Percentiles rank a stretch among this genome's conserved stretches.
Evolutionary conservation across 1,284 basidiomycete species (phyloP).

Genomic region (Ceratobasidium sp.): DNA sequence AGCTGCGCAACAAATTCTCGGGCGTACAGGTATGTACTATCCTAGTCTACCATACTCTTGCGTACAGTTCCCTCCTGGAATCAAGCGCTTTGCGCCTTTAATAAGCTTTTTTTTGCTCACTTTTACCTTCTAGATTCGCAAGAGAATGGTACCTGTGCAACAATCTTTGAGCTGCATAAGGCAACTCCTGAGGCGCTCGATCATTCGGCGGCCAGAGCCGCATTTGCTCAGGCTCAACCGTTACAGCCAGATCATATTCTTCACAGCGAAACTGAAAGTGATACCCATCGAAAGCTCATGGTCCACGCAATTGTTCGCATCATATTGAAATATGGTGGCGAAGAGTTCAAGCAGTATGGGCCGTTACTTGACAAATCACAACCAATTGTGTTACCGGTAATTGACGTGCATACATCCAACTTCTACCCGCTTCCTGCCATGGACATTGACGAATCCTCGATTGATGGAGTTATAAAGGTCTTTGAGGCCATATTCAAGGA

Average conservation of each 20-base stretch:
- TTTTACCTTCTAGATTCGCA: conserved; percentile 7
- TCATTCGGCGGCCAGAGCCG: not conserved
- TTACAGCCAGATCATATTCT: conserved; percentile 53
- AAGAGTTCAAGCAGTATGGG: conserved; percentile 54
- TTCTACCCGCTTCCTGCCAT: conserved; percentile 58
- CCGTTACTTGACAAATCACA: conserved; percentile 50
- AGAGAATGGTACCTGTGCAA: conserved; percentile 24
- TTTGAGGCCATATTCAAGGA: conserved; percentile 56
- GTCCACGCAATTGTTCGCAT: conserved; percentile 56
- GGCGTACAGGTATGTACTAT: conserved; percentile 53
- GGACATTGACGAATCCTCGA: conserved; percentile 61
- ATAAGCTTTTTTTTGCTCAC: too few species aligned
- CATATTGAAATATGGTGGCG: conserved; percentile 57
- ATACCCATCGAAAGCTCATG: conserved; percentile 50
- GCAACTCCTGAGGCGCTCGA: conserved; percentile 47
- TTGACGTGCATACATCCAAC: conserved; percentile 56
- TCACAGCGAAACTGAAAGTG: conserved; percentile 51
- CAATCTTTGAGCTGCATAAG: conserved; percentile 2
- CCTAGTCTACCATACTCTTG: too few species aligned
- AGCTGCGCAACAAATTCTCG: conserved; percentile 57
- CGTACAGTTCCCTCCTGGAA: too few species aligned
- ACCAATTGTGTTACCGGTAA: conserved; percentile 54
- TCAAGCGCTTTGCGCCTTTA: too few species aligned
- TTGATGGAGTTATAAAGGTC: conserved; percentile 59
- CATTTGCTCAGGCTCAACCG: conserved; percentile 14